Evolutionary conservation across 495 filamentous ascomycete species (phyloP).

Genomic region (Tetracladium setigerum): DNA sequence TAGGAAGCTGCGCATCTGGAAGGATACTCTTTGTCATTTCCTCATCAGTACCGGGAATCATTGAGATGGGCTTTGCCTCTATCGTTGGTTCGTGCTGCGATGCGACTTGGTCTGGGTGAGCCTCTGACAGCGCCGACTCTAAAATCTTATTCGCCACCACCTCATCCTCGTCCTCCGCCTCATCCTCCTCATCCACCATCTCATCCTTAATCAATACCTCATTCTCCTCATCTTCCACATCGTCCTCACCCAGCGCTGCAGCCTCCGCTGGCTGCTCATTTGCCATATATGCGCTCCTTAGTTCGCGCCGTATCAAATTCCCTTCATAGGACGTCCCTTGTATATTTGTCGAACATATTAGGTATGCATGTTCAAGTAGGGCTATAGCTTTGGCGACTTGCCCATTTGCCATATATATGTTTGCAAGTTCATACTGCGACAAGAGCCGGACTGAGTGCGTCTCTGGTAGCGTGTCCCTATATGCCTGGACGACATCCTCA

Average conservation of each 20-base stretch:
- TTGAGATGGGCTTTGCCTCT: too few relatives aligned
- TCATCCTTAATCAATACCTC: constrained; percentile 15
- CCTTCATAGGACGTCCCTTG: constrained; percentile 4
- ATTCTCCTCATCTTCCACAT: too few relatives aligned
- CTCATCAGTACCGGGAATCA: too few relatives aligned
- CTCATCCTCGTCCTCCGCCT: too few relatives aligned
- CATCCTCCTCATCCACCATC: background rate
- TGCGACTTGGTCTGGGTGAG: constrained; percentile 5
- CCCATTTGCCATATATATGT: constrained; percentile 11
- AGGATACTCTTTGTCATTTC: too few relatives aligned
- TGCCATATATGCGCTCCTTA: constrained; percentile 5
- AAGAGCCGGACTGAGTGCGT: background rate
- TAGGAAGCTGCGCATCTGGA: too few relatives aligned
- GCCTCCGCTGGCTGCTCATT: constrained; percentile 26
- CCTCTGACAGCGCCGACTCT: constrained; percentile 6
- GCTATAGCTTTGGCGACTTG: constrained; percentile 23
- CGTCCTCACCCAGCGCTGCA: constrained; percentile 28
- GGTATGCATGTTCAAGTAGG: constrained; percentile 29
- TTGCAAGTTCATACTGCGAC: constrained; percentile 8
- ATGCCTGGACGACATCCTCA: constrained; percentile 27
- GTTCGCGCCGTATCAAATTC: constrained; percentile 8
- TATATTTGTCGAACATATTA: constrained; percentile 12
- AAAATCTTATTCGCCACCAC: too few relatives aligned
- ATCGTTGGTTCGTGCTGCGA: constrained; percentile 8
- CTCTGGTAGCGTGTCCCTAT: background rate